These are phyloP conservation scores for Apophysomyces ossiformis DNA, from an alignment of 371 early-diverging fungal genomes.

Conservation along the genomic window DNA sequence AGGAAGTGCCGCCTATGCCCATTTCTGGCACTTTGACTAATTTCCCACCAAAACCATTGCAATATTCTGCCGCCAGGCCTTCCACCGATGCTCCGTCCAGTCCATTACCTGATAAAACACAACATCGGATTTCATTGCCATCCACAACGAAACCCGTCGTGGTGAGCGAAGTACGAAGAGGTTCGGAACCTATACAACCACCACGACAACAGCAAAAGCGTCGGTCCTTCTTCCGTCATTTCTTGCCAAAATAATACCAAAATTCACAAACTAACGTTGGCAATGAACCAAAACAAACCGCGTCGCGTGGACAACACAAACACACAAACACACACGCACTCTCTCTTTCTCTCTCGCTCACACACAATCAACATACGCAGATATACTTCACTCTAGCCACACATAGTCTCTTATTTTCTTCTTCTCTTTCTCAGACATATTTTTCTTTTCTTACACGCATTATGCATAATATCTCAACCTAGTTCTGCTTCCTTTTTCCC, in stretches of 20 bases:
- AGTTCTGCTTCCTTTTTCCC: too few relatives aligned
- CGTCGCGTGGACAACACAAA: background rate
- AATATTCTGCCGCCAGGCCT: conserved; percentile 14
- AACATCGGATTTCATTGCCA: conserved; percentile 2
- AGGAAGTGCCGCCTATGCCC: conserved; percentile 7
- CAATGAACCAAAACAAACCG: background rate
- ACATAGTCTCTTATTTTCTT: too few relatives aligned
- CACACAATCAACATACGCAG: too few relatives aligned
- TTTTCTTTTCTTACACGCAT: too few relatives aligned
- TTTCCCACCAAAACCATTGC: conserved; percentile 16
- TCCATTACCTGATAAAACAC: background rate
- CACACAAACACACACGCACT: too few relatives aligned
- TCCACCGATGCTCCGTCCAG: conserved; percentile 3
- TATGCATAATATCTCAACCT: too few relatives aligned
- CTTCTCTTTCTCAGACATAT: too few relatives aligned
- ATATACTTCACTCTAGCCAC: too few relatives aligned
- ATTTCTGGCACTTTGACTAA: conserved; percentile 7
- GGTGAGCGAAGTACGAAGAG: background rate
- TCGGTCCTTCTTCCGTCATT: conserved; percentile 3
- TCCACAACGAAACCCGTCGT: background rate
- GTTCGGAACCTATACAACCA: background rate
- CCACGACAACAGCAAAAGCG: background rate
- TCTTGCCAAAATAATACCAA: background rate
- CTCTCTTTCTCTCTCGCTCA: too few relatives aligned
- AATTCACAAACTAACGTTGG: background rate